Conservation (phyloP, 1,284 basidiomycete species). For the Tremellales sp. region DNA sequence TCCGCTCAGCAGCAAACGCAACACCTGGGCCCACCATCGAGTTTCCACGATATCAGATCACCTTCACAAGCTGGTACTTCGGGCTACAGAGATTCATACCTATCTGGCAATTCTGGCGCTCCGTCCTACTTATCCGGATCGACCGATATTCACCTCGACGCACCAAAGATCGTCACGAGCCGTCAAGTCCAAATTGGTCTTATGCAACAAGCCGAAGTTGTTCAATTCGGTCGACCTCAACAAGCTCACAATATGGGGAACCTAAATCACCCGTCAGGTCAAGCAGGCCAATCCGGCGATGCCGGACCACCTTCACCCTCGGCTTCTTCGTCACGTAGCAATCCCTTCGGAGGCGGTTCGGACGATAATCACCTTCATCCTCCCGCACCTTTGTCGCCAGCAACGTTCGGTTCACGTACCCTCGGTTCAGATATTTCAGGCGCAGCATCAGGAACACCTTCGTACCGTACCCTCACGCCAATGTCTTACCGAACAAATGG, state of each 20-base stretch:
- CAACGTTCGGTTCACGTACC: slow-evolving; percentile 2
- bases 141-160: slow-evolving; percentile 43
- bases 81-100: slow-evolving; percentile 30
- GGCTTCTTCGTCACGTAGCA: background rate
- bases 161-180: slow-evolving; percentile 47
- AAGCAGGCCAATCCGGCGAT: background rate
- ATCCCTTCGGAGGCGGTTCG: background rate
- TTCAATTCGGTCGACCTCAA: slow-evolving; percentile 29
- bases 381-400: slow-evolving; percentile 3
- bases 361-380: slow-evolving; percentile 4
- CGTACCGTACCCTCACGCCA: slow-evolving; percentile 16
- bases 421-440: background rate
- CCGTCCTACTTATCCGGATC: slow-evolving; percentile 46
- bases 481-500: slow-evolving; percentile 11
- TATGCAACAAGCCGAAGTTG: slow-evolving; percentile 47
- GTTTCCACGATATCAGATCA: background rate
- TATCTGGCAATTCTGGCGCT: slow-evolving; percentile 35
- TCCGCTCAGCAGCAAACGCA: background rate
- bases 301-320: too few relatives aligned
- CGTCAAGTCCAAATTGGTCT: slow-evolving; percentile 45
- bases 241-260: slow-evolving; percentile 8
- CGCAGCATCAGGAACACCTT: slow-evolving; percentile 1
- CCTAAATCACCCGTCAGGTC: background rate
- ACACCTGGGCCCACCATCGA: background rate
- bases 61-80: background rate